A percentile compares a stretch with the other conserved stretches of the same genome.
Evolutionary conservation across 1,139 yeast species (phyloP).

Genomic region (Magnusiomyces suaveolens): DNA sequence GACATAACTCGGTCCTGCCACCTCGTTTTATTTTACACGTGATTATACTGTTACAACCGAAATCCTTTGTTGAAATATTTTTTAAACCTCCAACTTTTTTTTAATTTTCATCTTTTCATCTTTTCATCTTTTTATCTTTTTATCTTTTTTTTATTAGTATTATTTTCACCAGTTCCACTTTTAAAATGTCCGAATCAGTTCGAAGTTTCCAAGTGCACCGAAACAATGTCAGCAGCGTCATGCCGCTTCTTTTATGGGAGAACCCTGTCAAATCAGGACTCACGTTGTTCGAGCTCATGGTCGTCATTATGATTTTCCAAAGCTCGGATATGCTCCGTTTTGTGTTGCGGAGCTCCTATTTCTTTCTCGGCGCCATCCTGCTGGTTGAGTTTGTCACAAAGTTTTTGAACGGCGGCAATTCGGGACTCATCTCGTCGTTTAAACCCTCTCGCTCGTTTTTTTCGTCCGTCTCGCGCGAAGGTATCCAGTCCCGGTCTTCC

Average conservation of each 20-base stretch:
- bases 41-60: not conserved
- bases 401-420: slow-evolving; percentile 26
- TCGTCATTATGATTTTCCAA: slow-evolving; percentile 53
- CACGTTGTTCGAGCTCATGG: slow-evolving; percentile 57
- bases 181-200: slow-evolving; percentile 9
- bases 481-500: slow-evolving; percentile 28
- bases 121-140: not conserved
- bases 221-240: slow-evolving; percentile 4
- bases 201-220: slow-evolving; percentile 13
- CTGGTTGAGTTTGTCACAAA: slow-evolving; percentile 31
- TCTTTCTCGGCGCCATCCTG: slow-evolving; percentile 28
- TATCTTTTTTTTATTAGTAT: not conserved
- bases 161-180: not conserved
- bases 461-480: slow-evolving; percentile 25
- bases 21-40: too few species aligned
- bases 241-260: slow-evolving; percentile 60
- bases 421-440: slow-evolving; percentile 29
- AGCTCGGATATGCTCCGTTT: slow-evolving; percentile 61
- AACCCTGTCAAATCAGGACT: slow-evolving; percentile 73
- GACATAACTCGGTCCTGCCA: too few species aligned
- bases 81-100: not conserved
- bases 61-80: too few species aligned
- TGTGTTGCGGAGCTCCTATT: slow-evolving; percentile 44
- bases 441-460: slow-evolving; percentile 28
- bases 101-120: not conserved